phyloP scores from a whole-genome alignment of 257 asterid species.

The Solanum etuberosum region DNA sequence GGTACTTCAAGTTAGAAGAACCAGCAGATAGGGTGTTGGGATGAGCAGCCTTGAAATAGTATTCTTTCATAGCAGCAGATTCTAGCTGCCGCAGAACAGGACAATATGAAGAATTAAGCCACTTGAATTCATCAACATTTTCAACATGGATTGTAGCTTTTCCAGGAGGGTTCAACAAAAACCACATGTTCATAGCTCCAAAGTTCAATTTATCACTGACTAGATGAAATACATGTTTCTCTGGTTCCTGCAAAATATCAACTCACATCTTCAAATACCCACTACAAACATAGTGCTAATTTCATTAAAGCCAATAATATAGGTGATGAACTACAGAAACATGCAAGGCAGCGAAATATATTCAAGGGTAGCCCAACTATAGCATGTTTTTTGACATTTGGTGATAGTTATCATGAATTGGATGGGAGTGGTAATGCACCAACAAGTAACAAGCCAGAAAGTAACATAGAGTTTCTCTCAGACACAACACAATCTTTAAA shows the following conservation, averaged over 20 bases:
- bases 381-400: not conserved
- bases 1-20: slow-evolving; percentile 87
- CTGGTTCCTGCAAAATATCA: slow-evolving; percentile 69
- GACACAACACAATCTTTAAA: not conserved
- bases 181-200: slow-evolving; percentile 99
- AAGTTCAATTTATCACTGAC: slow-evolving; percentile 96
- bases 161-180: slow-evolving; percentile 94
- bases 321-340: not conserved
- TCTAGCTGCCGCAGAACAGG: slow-evolving; percentile 86
- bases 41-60: slow-evolving; percentile 94
- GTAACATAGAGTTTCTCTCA: not conserved
- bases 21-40: slow-evolving; percentile 84
- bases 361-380: not conserved
- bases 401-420: not conserved
- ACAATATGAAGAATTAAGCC: slow-evolving; percentile 96
- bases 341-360: not conserved
- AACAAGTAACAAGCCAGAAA: not conserved
- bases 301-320: not conserved
- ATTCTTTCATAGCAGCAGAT: slow-evolving; percentile 96
- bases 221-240: slow-evolving; percentile 91
- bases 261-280: not conserved
- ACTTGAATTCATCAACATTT: slow-evolving; percentile 90
- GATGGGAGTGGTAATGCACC: not conserved
- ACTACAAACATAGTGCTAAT: not conserved
- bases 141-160: slow-evolving; percentile 95